Percentiles rank a stretch among this genome's conserved stretches.
Evolutionary conservation across 768 basidiomycete genomes (phyloP).

Genomic region (Lactarius pseudohatsudake): DNA sequence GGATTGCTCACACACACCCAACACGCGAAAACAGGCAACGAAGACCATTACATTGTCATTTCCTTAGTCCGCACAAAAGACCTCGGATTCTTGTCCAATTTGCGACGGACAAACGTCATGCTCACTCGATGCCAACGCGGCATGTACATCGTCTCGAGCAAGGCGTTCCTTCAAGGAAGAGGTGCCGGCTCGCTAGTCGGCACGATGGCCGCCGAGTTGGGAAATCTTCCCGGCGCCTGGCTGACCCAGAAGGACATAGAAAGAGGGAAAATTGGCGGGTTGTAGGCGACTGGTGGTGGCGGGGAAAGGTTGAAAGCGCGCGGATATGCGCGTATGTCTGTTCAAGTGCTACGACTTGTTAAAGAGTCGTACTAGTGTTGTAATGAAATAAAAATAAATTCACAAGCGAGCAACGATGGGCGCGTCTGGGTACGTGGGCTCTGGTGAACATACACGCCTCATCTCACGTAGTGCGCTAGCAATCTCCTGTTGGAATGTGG

Average conservation of each 20-base stretch:
- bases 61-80: conserved; percentile 64
- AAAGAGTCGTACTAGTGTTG: conserved; percentile 6
- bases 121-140: conserved; percentile 74
- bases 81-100: conserved; percentile 66
- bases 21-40: conserved; percentile 58
- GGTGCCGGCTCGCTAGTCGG: conserved; percentile 52
- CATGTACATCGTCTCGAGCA: conserved; percentile 72
- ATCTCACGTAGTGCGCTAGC: conserved; percentile 67
- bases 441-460: conserved; percentile 38
- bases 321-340: not conserved
- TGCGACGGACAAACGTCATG: conserved; percentile 83
- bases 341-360: not conserved
- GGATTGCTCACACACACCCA: not conserved
- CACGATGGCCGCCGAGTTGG: conserved; percentile 38
- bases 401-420: conserved; percentile 18
- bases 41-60: conserved; percentile 73
- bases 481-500: conserved; percentile 60
- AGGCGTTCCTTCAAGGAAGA: conserved; percentile 55
- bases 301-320: not conserved
- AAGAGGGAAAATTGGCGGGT: conserved; percentile 35
- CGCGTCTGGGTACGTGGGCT: conserved; percentile 16
- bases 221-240: conserved; percentile 37
- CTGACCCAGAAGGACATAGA: conserved; percentile 39
- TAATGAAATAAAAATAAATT: conserved; percentile 16
- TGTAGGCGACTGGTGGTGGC: no score